A percentile compares a stretch with the other conserved stretches of the same genome.
These are phyloP conservation scores for Apiotrichum domesticum DNA, from an alignment of 1,284 basidiomycete species.

Conservation along the genomic window DNA sequence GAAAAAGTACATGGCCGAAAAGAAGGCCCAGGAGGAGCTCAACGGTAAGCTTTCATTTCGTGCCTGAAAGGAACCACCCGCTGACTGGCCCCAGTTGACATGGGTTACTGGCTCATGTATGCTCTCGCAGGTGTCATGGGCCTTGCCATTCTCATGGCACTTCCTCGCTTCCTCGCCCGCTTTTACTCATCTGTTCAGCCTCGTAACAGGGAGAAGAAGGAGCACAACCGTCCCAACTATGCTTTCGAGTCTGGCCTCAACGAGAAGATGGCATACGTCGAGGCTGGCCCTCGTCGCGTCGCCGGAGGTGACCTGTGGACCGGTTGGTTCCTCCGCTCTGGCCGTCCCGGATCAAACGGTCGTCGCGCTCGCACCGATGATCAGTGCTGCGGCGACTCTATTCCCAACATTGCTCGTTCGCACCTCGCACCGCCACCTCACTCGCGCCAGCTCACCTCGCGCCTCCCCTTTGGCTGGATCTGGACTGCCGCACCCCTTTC, in stretches of 20 bases:
- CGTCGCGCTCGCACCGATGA: not conserved
- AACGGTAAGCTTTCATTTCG: no score
- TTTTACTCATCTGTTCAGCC: constrained; percentile 31
- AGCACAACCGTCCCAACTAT: constrained; percentile 4
- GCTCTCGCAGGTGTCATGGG: constrained; percentile 25
- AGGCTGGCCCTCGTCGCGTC: constrained; percentile 9
- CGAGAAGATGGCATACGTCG: not conserved
- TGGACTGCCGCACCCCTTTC: constrained; percentile 32
- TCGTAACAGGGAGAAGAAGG: constrained; percentile 2
- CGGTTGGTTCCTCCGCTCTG: constrained; percentile 28
- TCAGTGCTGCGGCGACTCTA: not conserved
- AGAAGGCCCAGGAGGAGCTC: no score
- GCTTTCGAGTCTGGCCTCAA: constrained; percentile 3
- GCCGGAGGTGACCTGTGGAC: constrained; percentile 28
- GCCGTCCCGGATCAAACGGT: not conserved
- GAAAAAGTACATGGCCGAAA: no score
- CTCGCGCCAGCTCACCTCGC: constrained; percentile 22
- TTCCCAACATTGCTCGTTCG: constrained; percentile 1
- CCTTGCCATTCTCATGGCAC: constrained; percentile 29
- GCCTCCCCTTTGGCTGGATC: constrained; percentile 26
- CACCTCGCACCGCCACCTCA: constrained; percentile 31
- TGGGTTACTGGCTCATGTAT: constrained; percentile 22
- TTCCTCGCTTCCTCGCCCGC: constrained; percentile 41
- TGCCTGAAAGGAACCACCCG: no score
- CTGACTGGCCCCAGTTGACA: not conserved